Evolutionary conservation across 2,329 filamentous ascomycete species (phyloP).

Genomic region (Microsporum canis): DNA sequence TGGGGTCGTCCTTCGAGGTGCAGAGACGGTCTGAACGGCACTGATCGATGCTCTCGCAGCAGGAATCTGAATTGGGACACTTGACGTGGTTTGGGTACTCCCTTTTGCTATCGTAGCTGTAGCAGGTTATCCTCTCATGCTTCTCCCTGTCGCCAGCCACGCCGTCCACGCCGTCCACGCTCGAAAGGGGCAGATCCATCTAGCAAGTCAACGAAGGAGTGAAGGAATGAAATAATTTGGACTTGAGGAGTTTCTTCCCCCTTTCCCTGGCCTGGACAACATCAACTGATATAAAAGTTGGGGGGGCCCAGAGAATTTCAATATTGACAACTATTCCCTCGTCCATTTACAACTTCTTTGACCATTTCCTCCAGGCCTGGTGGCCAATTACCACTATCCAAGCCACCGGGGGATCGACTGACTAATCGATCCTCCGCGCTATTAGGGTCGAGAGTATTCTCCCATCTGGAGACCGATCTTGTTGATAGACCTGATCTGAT

Average conservation of each 20-base stretch:
- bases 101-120: not conserved
- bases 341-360: not conserved
- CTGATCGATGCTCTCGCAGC: slow-evolving; percentile 1
- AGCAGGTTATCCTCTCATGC: not conserved
- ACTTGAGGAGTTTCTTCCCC: not conserved
- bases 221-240: not conserved
- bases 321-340: not conserved
- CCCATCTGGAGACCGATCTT: not conserved
- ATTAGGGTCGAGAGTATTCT: not conserved
- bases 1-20: not conserved
- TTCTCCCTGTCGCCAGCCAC: not conserved
- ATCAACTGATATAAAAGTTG: not conserved
- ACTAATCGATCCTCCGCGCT: not conserved
- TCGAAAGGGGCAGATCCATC: not conserved
- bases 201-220: not conserved
- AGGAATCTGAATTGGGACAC: not conserved
- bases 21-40: slow-evolving; percentile 1
- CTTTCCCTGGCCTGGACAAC: not conserved
- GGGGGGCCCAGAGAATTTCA: not conserved
- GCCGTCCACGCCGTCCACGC: not conserved
- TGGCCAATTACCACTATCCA: not conserved
- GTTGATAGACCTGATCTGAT: not conserved
- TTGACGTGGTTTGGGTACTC: slow-evolving; percentile 1
- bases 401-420: not conserved
- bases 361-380: not conserved